Evolutionary conservation across 257 asterid species (phyloP).

Genomic region (Verbascum thapsus): DNA sequence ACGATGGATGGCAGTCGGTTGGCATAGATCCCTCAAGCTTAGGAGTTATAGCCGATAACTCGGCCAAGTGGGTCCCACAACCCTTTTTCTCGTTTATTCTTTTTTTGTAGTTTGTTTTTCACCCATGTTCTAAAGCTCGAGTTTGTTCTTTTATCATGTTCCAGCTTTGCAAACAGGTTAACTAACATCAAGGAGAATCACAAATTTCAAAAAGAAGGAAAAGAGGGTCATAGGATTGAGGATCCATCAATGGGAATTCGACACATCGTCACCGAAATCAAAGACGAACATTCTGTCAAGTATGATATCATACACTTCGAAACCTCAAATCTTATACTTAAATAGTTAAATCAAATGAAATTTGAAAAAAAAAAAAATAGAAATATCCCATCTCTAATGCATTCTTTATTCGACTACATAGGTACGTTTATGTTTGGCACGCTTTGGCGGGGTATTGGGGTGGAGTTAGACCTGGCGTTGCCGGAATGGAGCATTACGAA

Average conservation of each 20-base stretch:
- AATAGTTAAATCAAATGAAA: too few relatives aligned
- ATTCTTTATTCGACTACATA: too few relatives aligned
- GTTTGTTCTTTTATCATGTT: constrained; percentile 11
- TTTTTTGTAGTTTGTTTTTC: not conserved
- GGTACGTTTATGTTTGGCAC: constrained; percentile 75
- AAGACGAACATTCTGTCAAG: constrained; percentile 67
- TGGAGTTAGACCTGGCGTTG: constrained; percentile 66
- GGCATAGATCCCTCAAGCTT: constrained; percentile 64
- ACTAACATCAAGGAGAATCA: constrained; percentile 84
- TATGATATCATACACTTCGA: constrained; percentile 23
- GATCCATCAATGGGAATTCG: constrained; percentile 75
- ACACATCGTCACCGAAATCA: constrained; percentile 64
- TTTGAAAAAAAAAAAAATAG: too few relatives aligned
- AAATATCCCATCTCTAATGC: too few relatives aligned
- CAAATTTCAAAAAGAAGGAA: constrained; percentile 81
- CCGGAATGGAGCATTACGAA: constrained; percentile 70
- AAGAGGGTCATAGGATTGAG: constrained; percentile 65
- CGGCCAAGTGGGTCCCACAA: constrained; percentile 46
- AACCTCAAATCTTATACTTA: too few relatives aligned
- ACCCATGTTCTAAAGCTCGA: not conserved
- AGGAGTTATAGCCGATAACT: not conserved
- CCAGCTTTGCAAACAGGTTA: constrained; percentile 84
- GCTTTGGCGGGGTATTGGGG: constrained; percentile 95
- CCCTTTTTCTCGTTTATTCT: not conserved
- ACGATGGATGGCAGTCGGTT: constrained; percentile 97